Evolutionary conservation across 2,329 filamentous ascomycete genomes (phyloP), one percentile per base, ranked within the genome.

Genomic region (Tolypocladium tundrense): DNA sequence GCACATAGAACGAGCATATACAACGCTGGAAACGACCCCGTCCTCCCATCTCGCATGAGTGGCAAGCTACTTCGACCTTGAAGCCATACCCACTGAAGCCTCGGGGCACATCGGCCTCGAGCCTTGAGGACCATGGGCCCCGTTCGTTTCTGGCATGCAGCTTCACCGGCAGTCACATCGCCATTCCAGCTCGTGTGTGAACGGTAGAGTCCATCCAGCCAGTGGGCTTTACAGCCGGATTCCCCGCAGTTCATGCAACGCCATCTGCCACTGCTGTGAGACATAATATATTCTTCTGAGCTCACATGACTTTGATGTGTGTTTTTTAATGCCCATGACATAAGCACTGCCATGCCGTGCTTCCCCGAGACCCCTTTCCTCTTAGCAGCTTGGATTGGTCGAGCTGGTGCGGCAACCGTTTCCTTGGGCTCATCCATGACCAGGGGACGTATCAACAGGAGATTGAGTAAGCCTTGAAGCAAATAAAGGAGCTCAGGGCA

Each of bases 361-460:
- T 24, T 45, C 21, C 21, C 10, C 5, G 3, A 24, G 42, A 3
- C 9, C 19, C 9, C 9, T 39, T 6, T 10, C 42, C 21, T 4
- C 42, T 1, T 1, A 14, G 21, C 21, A 45, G 10, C 13, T 27
- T 16, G 43, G 11, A 4, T 31, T 31, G 24, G 43, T 73, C 68
- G 63, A 68, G 65, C 45, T 72, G 76, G 55, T 58, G 63, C 2
- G 63, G 71, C 42, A 68, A 72, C 52, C 69, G 73, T 6, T 57
- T 69, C 4, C 70, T 74, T 5, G 76, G 75, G 6, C 61, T 59
- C 13, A 57, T 57, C 19, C 55, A 62, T 16, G 14, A 54, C 3
- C 40, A 58, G 5, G 56, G 59, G 8, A 53, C 58, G 33, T 33
- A 59, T 35, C 13, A 33, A n/a, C 31, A 21, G 13, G 54, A 63